Evolutionary conservation across 352 stramenopile genomes (phyloP), one percentile per base, ranked within the genome.

Genomic region (Phytophthora litchii): DNA sequence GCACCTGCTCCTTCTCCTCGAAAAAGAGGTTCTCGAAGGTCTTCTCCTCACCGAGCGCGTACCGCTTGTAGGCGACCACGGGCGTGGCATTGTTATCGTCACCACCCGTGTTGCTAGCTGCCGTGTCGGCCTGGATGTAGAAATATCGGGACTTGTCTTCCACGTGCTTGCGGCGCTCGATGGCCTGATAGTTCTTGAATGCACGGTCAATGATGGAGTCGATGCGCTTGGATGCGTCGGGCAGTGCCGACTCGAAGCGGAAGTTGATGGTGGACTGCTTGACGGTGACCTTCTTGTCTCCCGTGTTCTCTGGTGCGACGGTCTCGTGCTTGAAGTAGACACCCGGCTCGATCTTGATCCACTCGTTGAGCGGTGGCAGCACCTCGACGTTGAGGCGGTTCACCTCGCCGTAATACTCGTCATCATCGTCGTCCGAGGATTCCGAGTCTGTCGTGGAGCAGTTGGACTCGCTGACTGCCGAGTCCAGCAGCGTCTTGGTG

Each of bases 21-120:
- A 97, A 96, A 62, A 97, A 97, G 21, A 97, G 69, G 42, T 78
- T 91, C 4, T 90, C 72, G 58, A 97, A 96, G 3, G 83, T 94
- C 70, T 97, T 97, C 32, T 91, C 74, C 25, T 96, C 83, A 31
- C 75, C 79, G 14, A 97, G 60, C 13, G 74, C 80, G 61, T 96
- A 97, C 23, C 91, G 73, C 57, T 94, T 87, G 67, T 86, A 70
- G 3, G 53, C 45, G 23, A 67, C 49, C 14, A 60, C 56, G 4
- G 49, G 25, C 44, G 49, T 46, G 7, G 21, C 51, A n/a, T 54
- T 59, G 17, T 32, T 25, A 13, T 50, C 50, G 23, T 38, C 36
- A 19, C 66, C 59, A 8, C 62, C 55, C 5, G 38, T 36, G 14
- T 38, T 57, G 29, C 10, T 20, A 16, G 36, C 13, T 44, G 13